These are phyloP conservation scores for Amanita jacksonii DNA, from an alignment of 768 basidiomycete species.

Conservation along the genomic window DNA sequence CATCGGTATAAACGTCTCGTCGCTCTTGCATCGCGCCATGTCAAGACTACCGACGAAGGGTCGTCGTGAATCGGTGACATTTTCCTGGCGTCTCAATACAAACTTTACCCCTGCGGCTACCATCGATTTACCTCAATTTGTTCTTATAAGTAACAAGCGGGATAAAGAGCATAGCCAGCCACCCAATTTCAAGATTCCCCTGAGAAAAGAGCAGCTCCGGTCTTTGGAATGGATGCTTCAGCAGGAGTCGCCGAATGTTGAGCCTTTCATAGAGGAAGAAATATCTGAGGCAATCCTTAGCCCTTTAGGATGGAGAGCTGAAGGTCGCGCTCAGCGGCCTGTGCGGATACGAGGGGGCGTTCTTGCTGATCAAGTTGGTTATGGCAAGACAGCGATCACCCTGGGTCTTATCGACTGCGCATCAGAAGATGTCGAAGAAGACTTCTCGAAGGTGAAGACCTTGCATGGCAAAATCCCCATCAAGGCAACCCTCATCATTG, in stretches of 20 bases:
- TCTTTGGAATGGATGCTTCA: constrained; percentile 89
- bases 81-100: constrained; percentile 80
- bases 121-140: constrained; percentile 53
- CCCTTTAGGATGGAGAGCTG: constrained; percentile 89
- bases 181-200: constrained; percentile 60
- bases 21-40: constrained; percentile 79
- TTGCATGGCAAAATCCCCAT: constrained; percentile 61
- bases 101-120: constrained; percentile 61
- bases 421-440: constrained; percentile 41
- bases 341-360: constrained; percentile 80
- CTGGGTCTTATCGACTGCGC: constrained; percentile 80
- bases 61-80: constrained; percentile 34
- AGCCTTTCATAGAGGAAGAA: constrained; percentile 87
- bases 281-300: constrained; percentile 84
- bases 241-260: constrained; percentile 55
- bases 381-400: constrained; percentile 95
- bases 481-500: constrained; percentile 75
- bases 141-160: constrained; percentile 61
- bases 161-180: constrained; percentile 71
- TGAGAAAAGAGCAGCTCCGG: constrained; percentile 81
- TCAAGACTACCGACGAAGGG: constrained; percentile 61
- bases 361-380: constrained; percentile 92
- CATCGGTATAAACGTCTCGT: constrained; percentile 82
- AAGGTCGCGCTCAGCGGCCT: constrained; percentile 76
- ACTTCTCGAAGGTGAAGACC: constrained; percentile 42